Percentiles rank a stretch among this genome's conserved stretches.
phyloP scores from a whole-genome alignment of 1,284 basidiomycete species.

The Lignosus rhinocerotis region DNA sequence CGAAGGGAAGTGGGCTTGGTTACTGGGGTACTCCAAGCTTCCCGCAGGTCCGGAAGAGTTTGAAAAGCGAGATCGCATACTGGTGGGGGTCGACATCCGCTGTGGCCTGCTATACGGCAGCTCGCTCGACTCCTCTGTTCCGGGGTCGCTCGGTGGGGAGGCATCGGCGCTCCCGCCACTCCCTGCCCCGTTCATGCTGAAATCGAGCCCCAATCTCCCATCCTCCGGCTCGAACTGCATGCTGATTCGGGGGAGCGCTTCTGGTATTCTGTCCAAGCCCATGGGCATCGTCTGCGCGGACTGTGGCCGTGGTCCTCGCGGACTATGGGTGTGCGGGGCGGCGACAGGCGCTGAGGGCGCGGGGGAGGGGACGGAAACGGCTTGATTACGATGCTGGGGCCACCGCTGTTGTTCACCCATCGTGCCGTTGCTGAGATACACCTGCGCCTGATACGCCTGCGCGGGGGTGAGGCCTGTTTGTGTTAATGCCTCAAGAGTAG shows the following conservation, averaged over 20 bases:
- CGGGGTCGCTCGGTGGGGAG: conserved; percentile 36
- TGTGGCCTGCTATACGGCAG: conserved; percentile 50
- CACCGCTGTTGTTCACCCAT: conserved; percentile 23
- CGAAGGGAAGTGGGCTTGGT: conserved; percentile 20
- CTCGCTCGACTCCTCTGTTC: conserved; percentile 55
- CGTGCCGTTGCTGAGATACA: conserved; percentile 50
- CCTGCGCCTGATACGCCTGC: conserved; percentile 77
- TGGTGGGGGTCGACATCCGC: conserved; percentile 29
- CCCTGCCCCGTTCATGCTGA: conserved; percentile 38
- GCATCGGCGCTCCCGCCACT: conserved; percentile 29
- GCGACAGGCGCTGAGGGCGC: conserved; percentile 11
- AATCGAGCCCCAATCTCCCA: conserved; percentile 59
- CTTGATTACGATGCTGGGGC: conserved; percentile 6
- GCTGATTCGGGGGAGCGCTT: conserved; percentile 42
- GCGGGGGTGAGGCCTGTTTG: conserved; percentile 66
- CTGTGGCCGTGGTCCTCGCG: conserved; percentile 20
- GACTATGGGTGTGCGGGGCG: conserved; percentile 7
- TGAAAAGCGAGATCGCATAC: conserved; percentile 31
- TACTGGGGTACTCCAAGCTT: conserved; percentile 23
- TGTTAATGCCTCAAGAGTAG: conserved; percentile 46
- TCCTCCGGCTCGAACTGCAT: conserved; percentile 52
- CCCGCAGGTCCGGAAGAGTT: conserved; percentile 25
- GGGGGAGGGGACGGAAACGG: conserved; percentile 5
- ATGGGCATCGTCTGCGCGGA: conserved; percentile 10
- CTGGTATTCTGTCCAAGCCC: conserved; percentile 25